These are phyloP conservation scores for Fraxinus platypoda DNA, from an alignment of 305 asterid genomes.

Conservation along the genomic window DNA sequence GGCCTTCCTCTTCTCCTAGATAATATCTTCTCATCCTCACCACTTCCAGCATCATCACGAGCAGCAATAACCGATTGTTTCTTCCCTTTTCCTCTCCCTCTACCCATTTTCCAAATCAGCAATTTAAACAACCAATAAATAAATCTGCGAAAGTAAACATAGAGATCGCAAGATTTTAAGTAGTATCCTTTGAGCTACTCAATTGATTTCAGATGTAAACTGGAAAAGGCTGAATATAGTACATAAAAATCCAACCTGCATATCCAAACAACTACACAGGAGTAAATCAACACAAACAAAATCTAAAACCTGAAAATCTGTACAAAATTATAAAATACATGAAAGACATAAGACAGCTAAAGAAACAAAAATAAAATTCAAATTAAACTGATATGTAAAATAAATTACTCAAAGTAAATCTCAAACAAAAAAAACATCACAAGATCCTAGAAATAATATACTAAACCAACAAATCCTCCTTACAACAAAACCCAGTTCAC, in stretches of 20 bases:
- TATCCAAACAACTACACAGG: background rate
- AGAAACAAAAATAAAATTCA: background rate
- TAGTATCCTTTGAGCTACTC: background rate
- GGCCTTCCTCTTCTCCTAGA: constrained; percentile 54
- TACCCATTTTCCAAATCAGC: constrained; percentile 37
- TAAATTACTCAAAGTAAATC: background rate
- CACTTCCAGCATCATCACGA: constrained; percentile 44
- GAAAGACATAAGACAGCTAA: background rate
- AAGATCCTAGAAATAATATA: background rate
- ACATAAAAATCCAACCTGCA: background rate
- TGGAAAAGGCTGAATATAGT: background rate
- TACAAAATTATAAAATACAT: background rate
- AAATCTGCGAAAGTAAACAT: constrained; percentile 23
- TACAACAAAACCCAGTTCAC: background rate
- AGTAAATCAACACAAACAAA: background rate
- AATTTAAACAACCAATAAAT: constrained; percentile 8
- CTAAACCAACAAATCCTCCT: constrained; percentile 5
- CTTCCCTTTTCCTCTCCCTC: constrained; percentile 54
- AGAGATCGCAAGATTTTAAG: background rate
- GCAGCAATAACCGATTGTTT: constrained; percentile 28
- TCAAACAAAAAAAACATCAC: constrained; percentile 10
- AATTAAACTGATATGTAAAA: background rate
- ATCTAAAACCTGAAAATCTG: background rate
- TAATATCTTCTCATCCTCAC: constrained; percentile 45
- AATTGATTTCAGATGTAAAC: background rate